A percentile compares a stretch with the other conserved stretches of the same genome.
Conservation (phyloP, 371 early-diverging fungal species). For the Apophysomyces elegans region DNA sequence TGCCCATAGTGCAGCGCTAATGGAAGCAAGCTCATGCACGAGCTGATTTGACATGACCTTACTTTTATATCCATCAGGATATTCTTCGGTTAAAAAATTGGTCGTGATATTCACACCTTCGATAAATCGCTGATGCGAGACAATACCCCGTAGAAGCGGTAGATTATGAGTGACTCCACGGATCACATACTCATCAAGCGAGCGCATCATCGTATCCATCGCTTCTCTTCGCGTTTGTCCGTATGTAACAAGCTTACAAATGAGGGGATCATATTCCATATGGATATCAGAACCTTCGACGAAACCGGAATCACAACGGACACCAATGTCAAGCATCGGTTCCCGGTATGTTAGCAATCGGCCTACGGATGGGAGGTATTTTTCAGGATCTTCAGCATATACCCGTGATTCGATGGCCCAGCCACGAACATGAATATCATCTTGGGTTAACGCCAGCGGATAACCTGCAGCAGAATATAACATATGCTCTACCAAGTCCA, state of each 20-base stretch:
- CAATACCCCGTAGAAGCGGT: constrained; percentile 88
- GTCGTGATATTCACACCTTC: constrained; percentile 81
- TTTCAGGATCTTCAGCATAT: constrained; percentile 90
- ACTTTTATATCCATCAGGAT: constrained; percentile 90
- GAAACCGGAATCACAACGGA: constrained; percentile 52
- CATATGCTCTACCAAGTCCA: constrained; percentile 95
- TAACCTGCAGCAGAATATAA: constrained; percentile 79
- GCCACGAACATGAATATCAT: constrained; percentile 68
- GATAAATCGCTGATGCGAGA: constrained; percentile 77
- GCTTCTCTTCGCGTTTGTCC: constrained; percentile 83
- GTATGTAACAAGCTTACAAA: constrained; percentile 89
- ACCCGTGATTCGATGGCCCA: constrained; percentile 90
- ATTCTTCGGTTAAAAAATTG: constrained; percentile 89
- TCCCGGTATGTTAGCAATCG: constrained; percentile 47
- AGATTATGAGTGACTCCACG: constrained; percentile 96
- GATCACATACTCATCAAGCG: constrained; percentile 91
- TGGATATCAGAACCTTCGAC: constrained; percentile 83
- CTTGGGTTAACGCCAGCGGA: constrained; percentile 57
- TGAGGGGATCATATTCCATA: constrained; percentile 86
- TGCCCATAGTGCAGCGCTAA: constrained; percentile 72
- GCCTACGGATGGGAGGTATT: constrained; percentile 92
- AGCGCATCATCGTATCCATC: constrained; percentile 75
- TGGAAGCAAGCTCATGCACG: constrained; percentile 60
- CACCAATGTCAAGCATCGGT: constrained; percentile 17
- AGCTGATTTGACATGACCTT: constrained; percentile 51